phyloP scores from a whole-genome alignment of 495 filamentous ascomycete species.

The Tuber melanosporum region DNA sequence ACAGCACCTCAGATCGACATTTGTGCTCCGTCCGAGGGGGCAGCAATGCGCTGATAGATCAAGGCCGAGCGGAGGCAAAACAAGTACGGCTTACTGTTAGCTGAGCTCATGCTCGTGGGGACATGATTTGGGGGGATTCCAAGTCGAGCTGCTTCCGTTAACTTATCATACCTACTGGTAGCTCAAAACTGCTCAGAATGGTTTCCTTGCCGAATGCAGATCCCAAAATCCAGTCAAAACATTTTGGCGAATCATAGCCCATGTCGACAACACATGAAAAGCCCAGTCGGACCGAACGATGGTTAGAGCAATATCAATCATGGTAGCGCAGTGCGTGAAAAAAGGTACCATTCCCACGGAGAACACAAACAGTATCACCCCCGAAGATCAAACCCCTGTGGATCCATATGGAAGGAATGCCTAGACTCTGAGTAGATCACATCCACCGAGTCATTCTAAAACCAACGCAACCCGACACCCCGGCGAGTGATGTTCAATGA shows the following conservation, averaged over 20 bases:
- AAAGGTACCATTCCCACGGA: not conserved
- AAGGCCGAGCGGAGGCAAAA: not conserved
- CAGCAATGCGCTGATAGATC: not conserved
- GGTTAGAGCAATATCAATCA: not conserved
- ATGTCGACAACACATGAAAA: not conserved
- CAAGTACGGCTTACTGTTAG: not conserved
- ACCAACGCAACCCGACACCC: not conserved
- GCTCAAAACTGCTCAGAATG: not conserved
- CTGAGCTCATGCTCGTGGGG: not conserved
- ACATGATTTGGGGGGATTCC: not conserved
- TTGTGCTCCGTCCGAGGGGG: not conserved
- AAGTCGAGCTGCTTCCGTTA: not conserved
- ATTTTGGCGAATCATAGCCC: not conserved
- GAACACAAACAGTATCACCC: not conserved
- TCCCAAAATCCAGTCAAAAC: not conserved
- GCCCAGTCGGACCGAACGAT: not conserved
- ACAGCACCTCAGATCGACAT: not conserved
- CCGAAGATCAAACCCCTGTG: not conserved
- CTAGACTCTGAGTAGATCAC: not conserved
- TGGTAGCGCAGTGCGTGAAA: not conserved
- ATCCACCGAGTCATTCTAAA: not conserved
- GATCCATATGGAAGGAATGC: not conserved
- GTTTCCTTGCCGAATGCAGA: not conserved
- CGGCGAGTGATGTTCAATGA: not conserved
- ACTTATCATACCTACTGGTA: not conserved